Base-by-base conservation (phyloP, 345 rosid genomes). In the Populus euphratica region DNA sequence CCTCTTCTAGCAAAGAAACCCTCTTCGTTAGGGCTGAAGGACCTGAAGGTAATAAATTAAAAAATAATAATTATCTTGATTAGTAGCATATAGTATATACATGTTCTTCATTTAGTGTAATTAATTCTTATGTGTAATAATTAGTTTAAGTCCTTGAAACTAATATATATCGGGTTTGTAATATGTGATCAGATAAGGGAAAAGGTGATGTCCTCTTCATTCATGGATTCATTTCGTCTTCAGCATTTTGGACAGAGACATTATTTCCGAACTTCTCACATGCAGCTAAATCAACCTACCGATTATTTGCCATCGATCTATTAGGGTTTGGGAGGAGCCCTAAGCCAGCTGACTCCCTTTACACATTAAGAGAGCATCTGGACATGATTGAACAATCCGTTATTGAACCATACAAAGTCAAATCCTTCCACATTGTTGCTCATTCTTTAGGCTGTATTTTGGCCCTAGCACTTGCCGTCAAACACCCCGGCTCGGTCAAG, bases 211-310 rank as follows among this genome's bases (percentile, higher is more conserved):
- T 96, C 21, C 70, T 96, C 31, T 94, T 96, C 90, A 90, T 96
- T 69, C 99, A 96, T 77, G 99, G 99, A n/a, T 96, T 96, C 91
- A 90, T 96, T 78, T 96, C 98, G 29, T 96, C 99, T 9, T 94
- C 98, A 1, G 89, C 92, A 73, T 92, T 96, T 79, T 96, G 99
- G 99, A 94, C 97, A 1, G 98, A 96, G 74, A 94, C 99, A 13
- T 69, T 96, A 66, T 96, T 96, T 73, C 99, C 98, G 4, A 94
- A 94, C 85, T 92, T 96, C 84, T 89, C 99, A 20, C 83, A 74
- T 5, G 74, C 85, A 1, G 84, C 94, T 17, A 94, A 91, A 83
- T 92, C 94, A 0, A 80, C 77, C 4, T 89, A 94, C 68, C 77
- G 99, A 68, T 86, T 96, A 23, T 76, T 96, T 5, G 99, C 99